These are phyloP conservation scores for Termitomyces heimii DNA, from an alignment of 768 basidiomycete genomes.

Conservation along the genomic window DNA sequence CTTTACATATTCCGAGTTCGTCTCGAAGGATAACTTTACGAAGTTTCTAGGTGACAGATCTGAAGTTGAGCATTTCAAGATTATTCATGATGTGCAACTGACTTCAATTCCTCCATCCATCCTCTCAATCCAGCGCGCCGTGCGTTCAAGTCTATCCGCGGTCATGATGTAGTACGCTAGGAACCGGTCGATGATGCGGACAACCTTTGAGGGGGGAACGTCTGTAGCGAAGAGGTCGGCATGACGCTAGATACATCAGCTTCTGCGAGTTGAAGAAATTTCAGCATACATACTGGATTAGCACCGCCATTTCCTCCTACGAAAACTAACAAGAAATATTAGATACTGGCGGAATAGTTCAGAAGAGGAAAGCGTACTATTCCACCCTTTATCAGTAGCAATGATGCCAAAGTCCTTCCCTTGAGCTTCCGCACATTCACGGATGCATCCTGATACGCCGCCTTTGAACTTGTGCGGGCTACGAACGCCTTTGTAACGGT, in stretches of 20 bases:
- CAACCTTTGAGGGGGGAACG: constrained; percentile 45
- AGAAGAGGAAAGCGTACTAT: constrained; percentile 18
- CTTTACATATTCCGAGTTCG: constrained; percentile 63
- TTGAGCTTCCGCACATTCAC: constrained; percentile 78
- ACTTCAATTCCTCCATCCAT: constrained; percentile 28
- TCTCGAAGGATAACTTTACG: constrained; percentile 62
- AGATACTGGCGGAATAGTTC: neutral
- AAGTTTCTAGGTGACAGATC: constrained; percentile 36
- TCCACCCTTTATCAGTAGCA: constrained; percentile 79
- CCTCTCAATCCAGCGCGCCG: constrained; percentile 67
- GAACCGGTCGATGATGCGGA: constrained; percentile 60
- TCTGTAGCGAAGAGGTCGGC: constrained; percentile 62
- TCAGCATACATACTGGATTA: constrained; percentile 23
- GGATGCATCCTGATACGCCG: constrained; percentile 67
- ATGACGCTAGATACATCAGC: constrained; percentile 28
- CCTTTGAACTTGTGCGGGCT: constrained; percentile 75
- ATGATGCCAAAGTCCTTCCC: constrained; percentile 68
- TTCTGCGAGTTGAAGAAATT: neutral
- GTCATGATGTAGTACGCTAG: constrained; percentile 66
- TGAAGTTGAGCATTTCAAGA: neutral
- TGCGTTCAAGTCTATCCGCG: constrained; percentile 66
- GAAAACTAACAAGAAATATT: constrained; percentile 30
- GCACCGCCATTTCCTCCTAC: constrained; percentile 69
- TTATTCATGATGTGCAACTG: constrained; percentile 37
- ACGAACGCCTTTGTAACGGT: constrained; percentile 65